These are phyloP conservation scores for Crotalaria pallida DNA, from an alignment of 306 rosid genomes.

Conservation along the genomic window DNA sequence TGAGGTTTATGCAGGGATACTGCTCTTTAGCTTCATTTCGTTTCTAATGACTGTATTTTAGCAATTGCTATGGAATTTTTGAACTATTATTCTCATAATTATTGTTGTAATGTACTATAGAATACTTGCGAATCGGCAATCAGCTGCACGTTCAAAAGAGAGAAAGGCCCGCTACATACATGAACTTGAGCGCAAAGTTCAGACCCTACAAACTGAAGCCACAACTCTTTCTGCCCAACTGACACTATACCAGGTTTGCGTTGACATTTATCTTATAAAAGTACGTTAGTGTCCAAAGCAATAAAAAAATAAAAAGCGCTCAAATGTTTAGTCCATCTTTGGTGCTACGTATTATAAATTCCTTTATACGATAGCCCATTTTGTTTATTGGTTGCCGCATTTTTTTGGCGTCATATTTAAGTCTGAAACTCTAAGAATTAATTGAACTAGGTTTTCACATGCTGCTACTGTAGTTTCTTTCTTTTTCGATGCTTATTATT, in stretches of 20 bases:
- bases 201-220: constrained; percentile 98
- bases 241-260: constrained; percentile 84
- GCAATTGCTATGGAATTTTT: neutral
- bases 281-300: neutral
- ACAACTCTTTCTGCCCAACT: constrained; percentile 99
- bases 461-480: neutral
- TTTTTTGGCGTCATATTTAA: neutral
- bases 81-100: constrained; percentile 5
- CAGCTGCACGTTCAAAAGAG: constrained; percentile 99
- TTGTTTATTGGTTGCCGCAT: neutral
- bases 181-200: constrained; percentile 97
- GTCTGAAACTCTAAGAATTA: neutral
- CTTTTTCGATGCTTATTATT: neutral
- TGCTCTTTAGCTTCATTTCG: neutral
- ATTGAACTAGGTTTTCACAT: neutral
- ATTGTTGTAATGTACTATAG: constrained; percentile 38
- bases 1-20: neutral
- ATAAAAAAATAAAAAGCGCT: neutral
- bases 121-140: constrained; percentile 94
- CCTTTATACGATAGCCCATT: neutral
- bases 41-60: neutral
- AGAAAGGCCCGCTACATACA: constrained; percentile 93
- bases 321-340: neutral
- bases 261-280: neutral
- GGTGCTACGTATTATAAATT: neutral